Evolutionary conservation across 2,329 filamentous ascomycete species (phyloP).

Genomic region (Aspergillus latus): DNA sequence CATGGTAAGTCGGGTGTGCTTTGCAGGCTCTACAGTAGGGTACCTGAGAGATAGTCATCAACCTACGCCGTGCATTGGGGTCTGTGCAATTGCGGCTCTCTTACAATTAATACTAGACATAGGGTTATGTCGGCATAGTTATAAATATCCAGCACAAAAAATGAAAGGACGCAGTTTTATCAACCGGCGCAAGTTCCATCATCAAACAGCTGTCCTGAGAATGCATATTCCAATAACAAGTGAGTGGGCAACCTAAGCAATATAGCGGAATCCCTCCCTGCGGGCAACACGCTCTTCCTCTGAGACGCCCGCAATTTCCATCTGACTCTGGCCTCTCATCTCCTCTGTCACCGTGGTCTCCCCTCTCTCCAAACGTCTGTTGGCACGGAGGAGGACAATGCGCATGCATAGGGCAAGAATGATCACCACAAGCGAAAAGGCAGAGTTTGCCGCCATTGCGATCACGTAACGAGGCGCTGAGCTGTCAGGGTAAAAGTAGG

Average conservation of each 20-base stretch:
- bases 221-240: too few relatives aligned
- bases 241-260: not conserved
- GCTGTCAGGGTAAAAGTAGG: slow-evolving; percentile 1
- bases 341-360: not conserved
- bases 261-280: not conserved
- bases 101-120: too few relatives aligned
- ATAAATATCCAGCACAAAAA: too few relatives aligned
- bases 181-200: too few relatives aligned
- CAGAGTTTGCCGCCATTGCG: slow-evolving; percentile 2
- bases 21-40: too few relatives aligned
- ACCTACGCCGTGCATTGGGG: too few relatives aligned
- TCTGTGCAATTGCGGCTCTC: too few relatives aligned
- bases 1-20: too few relatives aligned
- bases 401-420: not conserved
- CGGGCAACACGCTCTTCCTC: not conserved
- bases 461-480: not conserved
- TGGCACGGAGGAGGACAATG: not conserved
- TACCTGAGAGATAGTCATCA: too few relatives aligned
- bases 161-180: too few relatives aligned
- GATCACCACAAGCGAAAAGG: not conserved
- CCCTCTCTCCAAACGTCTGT: not conserved
- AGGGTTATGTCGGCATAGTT: too few relatives aligned
- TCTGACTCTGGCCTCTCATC: slow-evolving; percentile 3
- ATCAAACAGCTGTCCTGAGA: too few relatives aligned
- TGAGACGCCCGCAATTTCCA: slow-evolving; percentile 1